Percentiles rank a stretch among this genome's conserved stretches.
Evolutionary conservation across 73 alveolate genomes (phyloP).

Genomic region (Paramecium primaurelia): DNA sequence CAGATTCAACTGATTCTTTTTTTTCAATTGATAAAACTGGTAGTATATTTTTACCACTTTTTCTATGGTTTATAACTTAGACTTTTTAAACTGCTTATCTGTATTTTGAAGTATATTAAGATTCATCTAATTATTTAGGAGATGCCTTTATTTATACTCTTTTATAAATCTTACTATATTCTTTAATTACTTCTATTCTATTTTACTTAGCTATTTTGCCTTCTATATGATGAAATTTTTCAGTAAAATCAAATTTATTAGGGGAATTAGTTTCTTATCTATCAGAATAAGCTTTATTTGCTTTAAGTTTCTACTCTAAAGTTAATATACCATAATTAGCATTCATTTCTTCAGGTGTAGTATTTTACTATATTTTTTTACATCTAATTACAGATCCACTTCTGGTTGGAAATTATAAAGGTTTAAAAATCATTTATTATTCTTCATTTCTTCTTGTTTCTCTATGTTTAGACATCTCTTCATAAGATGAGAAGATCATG

Average conservation of each 20-base stretch:
- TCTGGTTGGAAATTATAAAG: neutral
- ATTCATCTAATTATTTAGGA: neutral
- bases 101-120: neutral
- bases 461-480: neutral
- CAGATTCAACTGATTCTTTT: neutral
- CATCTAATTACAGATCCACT: neutral
- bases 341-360: slow-evolving; percentile 1
- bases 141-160: neutral
- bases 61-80: neutral
- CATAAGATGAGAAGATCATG: neutral
- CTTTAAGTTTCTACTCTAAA: neutral
- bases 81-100: neutral
- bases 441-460: neutral
- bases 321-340: neutral
- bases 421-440: neutral
- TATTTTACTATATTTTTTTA: neutral
- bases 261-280: neutral
- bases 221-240: neutral
- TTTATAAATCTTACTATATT: neutral
- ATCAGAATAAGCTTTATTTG: neutral
- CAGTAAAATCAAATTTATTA: neutral
- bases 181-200: neutral
- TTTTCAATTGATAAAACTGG: neutral
- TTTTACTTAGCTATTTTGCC: neutral
- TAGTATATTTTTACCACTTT: neutral